Evolutionary conservation across 108 stramenopile genomes (phyloP), one percentile per base, ranked within the genome.

Genomic region (Pinguiococcus pyrenoidosus): DNA sequence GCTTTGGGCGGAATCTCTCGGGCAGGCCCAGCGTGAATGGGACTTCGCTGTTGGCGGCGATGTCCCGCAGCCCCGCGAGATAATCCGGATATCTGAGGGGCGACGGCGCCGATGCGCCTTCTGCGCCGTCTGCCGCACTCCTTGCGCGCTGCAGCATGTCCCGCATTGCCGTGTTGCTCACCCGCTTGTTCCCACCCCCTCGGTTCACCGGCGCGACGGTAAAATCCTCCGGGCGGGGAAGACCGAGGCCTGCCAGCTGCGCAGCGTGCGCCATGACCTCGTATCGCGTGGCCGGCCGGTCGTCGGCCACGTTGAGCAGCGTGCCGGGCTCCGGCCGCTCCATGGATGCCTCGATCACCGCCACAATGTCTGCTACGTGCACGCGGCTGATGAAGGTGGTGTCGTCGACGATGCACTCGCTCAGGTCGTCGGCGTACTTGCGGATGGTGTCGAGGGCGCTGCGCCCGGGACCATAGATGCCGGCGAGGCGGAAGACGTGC

Each of bases 391-490:
- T 29, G 26, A 44, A 30, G 22, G 58, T 66, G 10, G 23, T 34
- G 53, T 59, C 49, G 26, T 68, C 67, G 8, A 29, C 13, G 9
- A 27, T 27, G 24, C 18, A 25, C n/a, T 37, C 20, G 12, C 53
- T 22, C 9, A 54, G 46, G n/a, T 54, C 54, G n/a, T 52, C 56
- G 27, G 23, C 23, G 13, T 22, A 50, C 51, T 59, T 57, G n/a
- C 29, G 26, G 8, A 59, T 24, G 9, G 59, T 54, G 18, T 60
- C 64, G 32, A 68, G 32, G 26, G 59, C 64, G 44, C 44, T 66
- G 22, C 67, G 40, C 2, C 53, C 52, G 3, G 63, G 63, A 18
- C 67, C 67, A 37, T 68, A 68, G 32, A 68, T 68, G 17, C 67
- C 67, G 0, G 64, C 67, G 2, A 68, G 34, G 3, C 67, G 64